Evolutionary conservation across 2,329 filamentous ascomycete genomes (phyloP).

Genomic region (Diaporthe vexans): DNA sequence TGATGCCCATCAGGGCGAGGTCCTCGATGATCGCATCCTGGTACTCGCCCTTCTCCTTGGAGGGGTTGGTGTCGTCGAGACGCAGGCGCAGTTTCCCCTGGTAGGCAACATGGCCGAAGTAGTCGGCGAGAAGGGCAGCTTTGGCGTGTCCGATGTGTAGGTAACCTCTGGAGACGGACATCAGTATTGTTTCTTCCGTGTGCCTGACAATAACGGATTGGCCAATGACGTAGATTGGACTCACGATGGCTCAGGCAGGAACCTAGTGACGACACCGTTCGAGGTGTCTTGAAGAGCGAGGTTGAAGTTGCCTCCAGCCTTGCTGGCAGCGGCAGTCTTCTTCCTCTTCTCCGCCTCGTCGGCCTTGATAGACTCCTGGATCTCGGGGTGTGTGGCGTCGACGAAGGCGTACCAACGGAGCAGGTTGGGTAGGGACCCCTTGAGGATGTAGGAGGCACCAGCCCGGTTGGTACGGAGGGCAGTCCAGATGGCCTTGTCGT

Average conservation of each 20-base stretch:
- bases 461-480: constrained; percentile 87
- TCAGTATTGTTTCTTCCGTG: constrained; percentile 13
- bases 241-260: constrained; percentile 92
- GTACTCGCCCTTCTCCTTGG: constrained; percentile 97
- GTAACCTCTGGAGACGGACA: constrained; percentile 70
- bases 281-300: constrained; percentile 88
- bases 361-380: constrained; percentile 77
- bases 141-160: constrained; percentile 97
- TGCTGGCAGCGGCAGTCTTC: constrained; percentile 77
- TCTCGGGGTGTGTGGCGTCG: constrained; percentile 84
- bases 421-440: constrained; percentile 81
- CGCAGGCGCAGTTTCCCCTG: constrained; percentile 91
- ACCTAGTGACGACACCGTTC: constrained; percentile 90
- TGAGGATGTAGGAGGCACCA: constrained; percentile 84
- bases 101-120: constrained; percentile 95
- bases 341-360: constrained; percentile 77
- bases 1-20: constrained; percentile 90
- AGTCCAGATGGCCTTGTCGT: constrained; percentile 87
- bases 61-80: constrained; percentile 97
- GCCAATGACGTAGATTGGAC: constrained; percentile 49
- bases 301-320: constrained; percentile 89
- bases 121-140: constrained; percentile 93
- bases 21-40: constrained; percentile 95
- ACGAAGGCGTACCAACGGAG: constrained; percentile 90
- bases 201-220: too few relatives aligned